These are phyloP conservation scores for Verbascum thapsus DNA, from an alignment of 257 asterid species.

Conservation along the genomic window DNA sequence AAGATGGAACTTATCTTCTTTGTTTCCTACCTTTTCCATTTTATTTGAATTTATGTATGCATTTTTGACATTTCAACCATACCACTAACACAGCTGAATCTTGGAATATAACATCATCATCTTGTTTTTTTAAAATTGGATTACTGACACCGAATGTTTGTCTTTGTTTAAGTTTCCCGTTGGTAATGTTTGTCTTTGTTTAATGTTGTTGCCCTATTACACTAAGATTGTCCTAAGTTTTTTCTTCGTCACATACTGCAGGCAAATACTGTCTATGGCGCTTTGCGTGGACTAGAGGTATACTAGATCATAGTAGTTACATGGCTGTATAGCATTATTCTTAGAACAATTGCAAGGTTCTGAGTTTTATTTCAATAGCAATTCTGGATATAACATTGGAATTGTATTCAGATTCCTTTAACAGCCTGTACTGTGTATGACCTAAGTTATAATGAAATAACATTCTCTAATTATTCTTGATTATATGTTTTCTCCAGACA, in stretches of 20 bases:
- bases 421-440: constrained; percentile 3
- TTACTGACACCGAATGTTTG: constrained; percentile 6
- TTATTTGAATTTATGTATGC: constrained; percentile 19
- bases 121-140: constrained; percentile 1
- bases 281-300: constrained; percentile 91
- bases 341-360: constrained; percentile 26
- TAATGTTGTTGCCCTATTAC: constrained; percentile 4
- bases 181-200: constrained; percentile 8
- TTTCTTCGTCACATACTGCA: constrained; percentile 42
- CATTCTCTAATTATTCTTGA: constrained; percentile 28
- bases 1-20: constrained; percentile 13
- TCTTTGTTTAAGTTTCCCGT: constrained; percentile 9
- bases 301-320: constrained; percentile 25
- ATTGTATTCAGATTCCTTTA: constrained; percentile 6
- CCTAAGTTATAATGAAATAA: neutral
- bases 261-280: constrained; percentile 90
- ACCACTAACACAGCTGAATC: constrained; percentile 10
- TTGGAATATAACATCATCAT: constrained; percentile 11
- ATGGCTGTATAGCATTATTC: neutral
- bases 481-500: constrained; percentile 53
- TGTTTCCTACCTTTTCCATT: constrained; percentile 2
- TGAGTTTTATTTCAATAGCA: constrained; percentile 7
- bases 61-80: constrained; percentile 15
- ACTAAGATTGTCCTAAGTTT: constrained; percentile 28
- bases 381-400: neutral